Conservation (phyloP, 129 eudicot species). For the Flaveria bidentis region DNA sequence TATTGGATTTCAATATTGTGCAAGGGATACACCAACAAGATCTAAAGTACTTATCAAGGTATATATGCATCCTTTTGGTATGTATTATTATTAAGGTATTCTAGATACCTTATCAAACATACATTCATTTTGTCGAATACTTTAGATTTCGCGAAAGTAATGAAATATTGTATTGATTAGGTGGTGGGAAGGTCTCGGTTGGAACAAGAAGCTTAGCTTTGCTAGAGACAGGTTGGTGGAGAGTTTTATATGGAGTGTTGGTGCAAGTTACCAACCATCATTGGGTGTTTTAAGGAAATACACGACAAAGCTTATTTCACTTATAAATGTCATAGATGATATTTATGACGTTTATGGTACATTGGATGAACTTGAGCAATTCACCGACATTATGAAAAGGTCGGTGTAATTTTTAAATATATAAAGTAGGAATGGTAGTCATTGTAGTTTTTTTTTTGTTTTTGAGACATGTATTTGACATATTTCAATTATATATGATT, state of each 20-base stretch:
- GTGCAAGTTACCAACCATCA: not conserved
- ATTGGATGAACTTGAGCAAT: slow-evolving; percentile 10
- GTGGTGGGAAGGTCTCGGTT: slow-evolving; percentile 8
- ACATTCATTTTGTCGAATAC: not conserved
- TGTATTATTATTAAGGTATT: not conserved
- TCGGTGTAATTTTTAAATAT: not conserved
- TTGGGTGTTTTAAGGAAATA: not conserved
- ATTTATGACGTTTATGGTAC: slow-evolving; percentile 8
- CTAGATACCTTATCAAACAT: not conserved
- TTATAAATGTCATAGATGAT: slow-evolving; percentile 6
- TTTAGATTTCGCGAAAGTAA: not conserved
- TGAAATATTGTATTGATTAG: slow-evolving; percentile 2
- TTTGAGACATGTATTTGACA: not conserved
- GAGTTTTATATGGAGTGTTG: slow-evolving; percentile 4
- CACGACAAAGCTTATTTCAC: not conserved
- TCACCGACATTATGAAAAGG: slow-evolving; percentile 3
- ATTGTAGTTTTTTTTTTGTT: not conserved
- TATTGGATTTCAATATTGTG: slow-evolving; percentile 36
- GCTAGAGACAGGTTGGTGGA: slow-evolving; percentile 10
- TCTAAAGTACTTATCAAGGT: slow-evolving; percentile 32
- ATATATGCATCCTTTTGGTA: not conserved
- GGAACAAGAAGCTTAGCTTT: slow-evolving; percentile 9
- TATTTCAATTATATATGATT: not conserved
- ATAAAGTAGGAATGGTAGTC: not conserved
- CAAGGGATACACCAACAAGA: slow-evolving; percentile 37